These are phyloP conservation scores for Aschersonia sp. DNA, from an alignment of 2,329 filamentous ascomycete species.

Conservation along the genomic window DNA sequence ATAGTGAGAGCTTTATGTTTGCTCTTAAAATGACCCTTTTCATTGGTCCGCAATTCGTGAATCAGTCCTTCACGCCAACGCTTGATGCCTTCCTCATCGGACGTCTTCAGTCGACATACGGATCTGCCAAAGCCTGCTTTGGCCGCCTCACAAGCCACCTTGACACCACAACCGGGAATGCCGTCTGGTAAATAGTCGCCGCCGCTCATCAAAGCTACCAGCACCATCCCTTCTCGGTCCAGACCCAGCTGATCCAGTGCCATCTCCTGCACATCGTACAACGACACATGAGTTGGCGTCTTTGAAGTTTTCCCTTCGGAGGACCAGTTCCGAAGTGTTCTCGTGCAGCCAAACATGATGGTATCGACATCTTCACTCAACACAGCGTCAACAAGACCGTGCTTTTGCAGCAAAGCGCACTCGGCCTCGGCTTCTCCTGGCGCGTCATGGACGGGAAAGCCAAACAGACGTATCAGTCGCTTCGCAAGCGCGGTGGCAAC, in stretches of 20 bases:
- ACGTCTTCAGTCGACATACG: conserved; percentile 49
- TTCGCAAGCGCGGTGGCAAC: conserved; percentile 67
- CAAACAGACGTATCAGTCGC: conserved; percentile 70
- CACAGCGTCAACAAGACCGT: conserved; percentile 81
- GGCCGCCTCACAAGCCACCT: conserved; percentile 80
- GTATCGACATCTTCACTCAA: conserved; percentile 95
- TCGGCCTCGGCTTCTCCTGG: conserved; percentile 95
- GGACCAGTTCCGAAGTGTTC: conserved; percentile 72
- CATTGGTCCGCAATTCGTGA: conserved; percentile 71
- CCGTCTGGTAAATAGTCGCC: conserved; percentile 89
- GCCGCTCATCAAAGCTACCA: conserved; percentile 88
- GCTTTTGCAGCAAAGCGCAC: conserved; percentile 71
- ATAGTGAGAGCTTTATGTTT: conserved; percentile 63
- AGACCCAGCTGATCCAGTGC: conserved; percentile 40
- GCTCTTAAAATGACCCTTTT: conserved; percentile 63
- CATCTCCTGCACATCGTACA: conserved; percentile 55
- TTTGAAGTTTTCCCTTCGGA: conserved; percentile 53
- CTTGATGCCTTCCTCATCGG: conserved; percentile 43
- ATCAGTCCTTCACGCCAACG: conserved; percentile 60
- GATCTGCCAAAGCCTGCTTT: conserved; percentile 72
- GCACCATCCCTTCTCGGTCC: conserved; percentile 77
- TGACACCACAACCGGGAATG: conserved; percentile 75
- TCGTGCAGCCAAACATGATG: conserved; percentile 84
- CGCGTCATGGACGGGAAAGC: conserved; percentile 70
- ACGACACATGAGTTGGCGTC: conserved; percentile 69